Evolutionary conservation across 192 early-diverging fungal species (phyloP).

Genomic region (Diversispora eburnea): DNA sequence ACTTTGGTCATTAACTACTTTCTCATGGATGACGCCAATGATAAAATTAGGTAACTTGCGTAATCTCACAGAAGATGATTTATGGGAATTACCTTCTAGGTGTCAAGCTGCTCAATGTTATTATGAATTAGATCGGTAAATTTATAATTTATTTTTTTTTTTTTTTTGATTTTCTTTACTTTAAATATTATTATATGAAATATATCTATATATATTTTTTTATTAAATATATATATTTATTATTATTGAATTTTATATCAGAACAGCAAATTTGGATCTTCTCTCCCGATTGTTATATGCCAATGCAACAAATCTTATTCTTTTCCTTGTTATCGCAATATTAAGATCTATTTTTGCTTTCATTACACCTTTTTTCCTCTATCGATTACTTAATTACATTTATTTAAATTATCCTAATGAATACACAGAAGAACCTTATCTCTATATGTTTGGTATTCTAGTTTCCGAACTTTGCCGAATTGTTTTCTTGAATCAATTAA

Average conservation of each 20-base stretch:
- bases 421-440: slow-evolving; percentile 42
- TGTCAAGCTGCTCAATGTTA: slow-evolving; percentile 28
- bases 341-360: slow-evolving; percentile 41
- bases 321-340: slow-evolving; percentile 29
- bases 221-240: too few relatives aligned
- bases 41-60: slow-evolving; percentile 36
- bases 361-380: slow-evolving; percentile 48
- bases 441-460: slow-evolving; percentile 51
- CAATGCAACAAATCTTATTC: slow-evolving; percentile 18
- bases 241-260: neutral
- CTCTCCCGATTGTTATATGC: slow-evolving; percentile 16
- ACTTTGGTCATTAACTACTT: slow-evolving; percentile 19
- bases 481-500: slow-evolving; percentile 44
- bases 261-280: slow-evolving; percentile 18
- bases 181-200: neutral
- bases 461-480: slow-evolving; percentile 37
- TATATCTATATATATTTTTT: neutral
- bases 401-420: slow-evolving; percentile 22
- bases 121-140: slow-evolving; percentile 24
- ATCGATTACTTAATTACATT: slow-evolving; percentile 44
- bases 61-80: slow-evolving; percentile 32
- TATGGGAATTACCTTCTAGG: slow-evolving; percentile 33
- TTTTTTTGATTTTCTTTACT: neutral
- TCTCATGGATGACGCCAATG: slow-evolving; percentile 36
- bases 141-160: too few relatives aligned